Base-by-base conservation (phyloP, 352 stramenopile species). In the Peronospora belbahrii region DNA sequence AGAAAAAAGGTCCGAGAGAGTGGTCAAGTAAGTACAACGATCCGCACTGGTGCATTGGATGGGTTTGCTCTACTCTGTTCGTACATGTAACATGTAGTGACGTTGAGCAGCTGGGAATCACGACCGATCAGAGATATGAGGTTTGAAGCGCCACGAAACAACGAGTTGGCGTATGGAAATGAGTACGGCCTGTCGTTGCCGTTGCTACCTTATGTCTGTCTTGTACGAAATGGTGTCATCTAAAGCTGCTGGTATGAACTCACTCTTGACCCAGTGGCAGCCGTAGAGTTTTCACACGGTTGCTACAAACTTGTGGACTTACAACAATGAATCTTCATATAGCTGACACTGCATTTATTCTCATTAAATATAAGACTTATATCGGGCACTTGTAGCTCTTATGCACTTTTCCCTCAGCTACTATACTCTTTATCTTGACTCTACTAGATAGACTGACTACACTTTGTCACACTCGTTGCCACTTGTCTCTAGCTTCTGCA, bases 311-410 rank as follows among this genome's bases (percentile, higher is more conserved):
- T n/a, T n/a, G n/a, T 11, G 11, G 0, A 33, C 5, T 33, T 17
- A 11, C 28, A 33, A 33, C 10, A 17, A 33, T 33, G 28, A 28
- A 28, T 15, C 27, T 15, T 33, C 28, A 15, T 33, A 1, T 11
- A 7, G 28, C 15, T 33, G 28, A 6, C n/a, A 4, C 11, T 33
- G 28, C 13, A 15, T 15, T 15, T 33, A 15, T 33, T 25, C 24
- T 22, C 2, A 14, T 48, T 48, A 48, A 48, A 48, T 48, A n/a
- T 40, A 36, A 20, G 31, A 30, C 39, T 32, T 37, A 38, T 20
- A 40, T 4, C 11, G 6, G 28, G 28, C 28, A 33, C 11, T 33
- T 33, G 28, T 8, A 19, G 6, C 20, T n/a, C 18, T 23, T 13
- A n/a, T n/a, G n/a, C 1, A 17, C 33, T 28, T 11, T 36, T 27